Percentiles rank a stretch among this genome's conserved stretches.
phyloP scores from a whole-genome alignment of 441 rosid genomes.

The Erodium texanum region DNA sequence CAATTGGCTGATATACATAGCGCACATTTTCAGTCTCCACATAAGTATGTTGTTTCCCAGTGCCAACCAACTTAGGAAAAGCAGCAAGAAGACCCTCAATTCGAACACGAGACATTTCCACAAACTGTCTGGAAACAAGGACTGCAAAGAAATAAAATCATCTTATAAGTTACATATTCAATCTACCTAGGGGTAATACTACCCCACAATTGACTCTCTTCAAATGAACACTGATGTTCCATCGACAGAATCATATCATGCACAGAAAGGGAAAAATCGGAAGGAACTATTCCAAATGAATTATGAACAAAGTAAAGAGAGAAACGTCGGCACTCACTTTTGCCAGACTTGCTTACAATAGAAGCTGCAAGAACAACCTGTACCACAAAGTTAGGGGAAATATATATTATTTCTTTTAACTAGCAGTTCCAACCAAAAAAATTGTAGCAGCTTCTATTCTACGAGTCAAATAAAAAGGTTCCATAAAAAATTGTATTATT shows the following conservation, averaged over 20 bases:
- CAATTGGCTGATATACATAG: slow-evolving; percentile 97
- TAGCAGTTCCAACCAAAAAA: background rate
- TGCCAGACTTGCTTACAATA: slow-evolving; percentile 75
- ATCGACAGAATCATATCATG: background rate
- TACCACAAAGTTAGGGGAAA: slow-evolving; percentile 18
- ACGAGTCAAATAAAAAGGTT: too few relatives aligned
- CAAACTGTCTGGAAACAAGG: slow-evolving; percentile 91
- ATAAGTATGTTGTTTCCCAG: slow-evolving; percentile 92
- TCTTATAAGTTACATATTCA: slow-evolving; percentile 7
- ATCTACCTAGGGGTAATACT: background rate
- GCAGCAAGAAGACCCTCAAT: slow-evolving; percentile 99
- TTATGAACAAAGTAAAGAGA: background rate
- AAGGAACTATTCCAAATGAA: background rate
- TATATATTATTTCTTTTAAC: background rate
- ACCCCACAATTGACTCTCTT: background rate
- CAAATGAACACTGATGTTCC: background rate
- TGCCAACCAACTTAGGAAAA: slow-evolving; percentile 93
- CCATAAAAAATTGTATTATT: background rate
- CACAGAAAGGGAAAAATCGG: background rate
- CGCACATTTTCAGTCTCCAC: slow-evolving; percentile 96
- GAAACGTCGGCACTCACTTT: slow-evolving; percentile 44
- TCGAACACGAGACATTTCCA: slow-evolving; percentile 90
- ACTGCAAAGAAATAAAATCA: slow-evolving; percentile 37
- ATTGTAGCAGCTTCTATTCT: too few relatives aligned
- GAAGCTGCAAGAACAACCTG: slow-evolving; percentile 90